Percentiles rank a stretch among this genome's conserved stretches.
These are phyloP conservation scores for Epicoccum nigrum DNA, from an alignment of 2,329 filamentous ascomycete genomes.

Conservation along the genomic window DNA sequence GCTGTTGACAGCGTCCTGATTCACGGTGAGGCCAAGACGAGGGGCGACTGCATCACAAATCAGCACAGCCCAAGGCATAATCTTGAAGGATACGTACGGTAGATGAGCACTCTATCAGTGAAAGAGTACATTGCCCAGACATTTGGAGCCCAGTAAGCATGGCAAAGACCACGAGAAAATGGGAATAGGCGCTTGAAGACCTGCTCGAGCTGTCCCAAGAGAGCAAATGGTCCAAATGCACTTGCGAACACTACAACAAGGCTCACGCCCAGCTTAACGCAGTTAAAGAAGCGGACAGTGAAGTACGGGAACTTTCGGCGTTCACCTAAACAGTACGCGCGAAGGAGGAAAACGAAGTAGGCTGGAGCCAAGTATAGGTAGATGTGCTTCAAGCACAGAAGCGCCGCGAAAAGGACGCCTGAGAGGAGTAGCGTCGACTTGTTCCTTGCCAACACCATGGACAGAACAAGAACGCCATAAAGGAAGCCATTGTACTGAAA, in stretches of 20 bases:
- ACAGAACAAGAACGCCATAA: constrained; percentile 88
- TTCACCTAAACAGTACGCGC: constrained; percentile 83
- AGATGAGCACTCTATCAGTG: constrained; percentile 80
- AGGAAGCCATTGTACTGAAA: constrained; percentile 99
- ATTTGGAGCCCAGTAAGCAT: constrained; percentile 98
- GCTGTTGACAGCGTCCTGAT: constrained; percentile 77
- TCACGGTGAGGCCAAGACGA: constrained; percentile 74
- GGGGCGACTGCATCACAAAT: constrained; percentile 70
- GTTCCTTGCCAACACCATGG: constrained; percentile 80
- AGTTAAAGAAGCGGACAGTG: constrained; percentile 76
- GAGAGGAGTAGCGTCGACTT: constrained; percentile 76
- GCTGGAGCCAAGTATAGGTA: constrained; percentile 95
- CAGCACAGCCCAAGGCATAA: not conserved
- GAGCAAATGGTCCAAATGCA: constrained; percentile 89
- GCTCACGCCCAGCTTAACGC: constrained; percentile 78
- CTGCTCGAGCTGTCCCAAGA: constrained; percentile 82
- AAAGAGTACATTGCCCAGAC: constrained; percentile 98
- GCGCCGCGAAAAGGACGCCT: constrained; percentile 79
- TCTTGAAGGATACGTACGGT: constrained; percentile 61
- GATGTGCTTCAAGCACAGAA: constrained; percentile 97
- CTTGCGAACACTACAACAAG: constrained; percentile 73
- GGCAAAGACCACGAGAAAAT: constrained; percentile 90
- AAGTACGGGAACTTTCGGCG: constrained; percentile 71
- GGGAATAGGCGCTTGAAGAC: constrained; percentile 86
- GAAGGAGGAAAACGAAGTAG: constrained; percentile 92